These are phyloP conservation scores for Zygosaccharomyces siamensis DNA, from an alignment of 805 yeast genomes.

Conservation along the genomic window DNA sequence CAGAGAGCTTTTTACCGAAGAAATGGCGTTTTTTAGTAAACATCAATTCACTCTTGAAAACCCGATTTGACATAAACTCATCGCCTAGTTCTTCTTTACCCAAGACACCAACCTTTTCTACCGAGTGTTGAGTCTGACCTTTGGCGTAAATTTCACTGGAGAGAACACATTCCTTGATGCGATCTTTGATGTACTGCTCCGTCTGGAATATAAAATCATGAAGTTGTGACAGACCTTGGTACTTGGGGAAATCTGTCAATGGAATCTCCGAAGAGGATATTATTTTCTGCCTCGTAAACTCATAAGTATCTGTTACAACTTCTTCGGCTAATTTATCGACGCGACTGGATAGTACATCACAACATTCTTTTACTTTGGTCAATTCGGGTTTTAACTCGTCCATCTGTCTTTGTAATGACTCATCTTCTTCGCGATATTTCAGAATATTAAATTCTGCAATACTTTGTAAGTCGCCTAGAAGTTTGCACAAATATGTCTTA, in stretches of 20 bases:
- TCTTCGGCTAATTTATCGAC: constrained; percentile 62
- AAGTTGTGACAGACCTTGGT: constrained; percentile 57
- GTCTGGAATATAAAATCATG: constrained; percentile 67
- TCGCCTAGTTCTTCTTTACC: constrained; percentile 66
- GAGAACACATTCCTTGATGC: constrained; percentile 58
- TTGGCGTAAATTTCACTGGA: constrained; percentile 69
- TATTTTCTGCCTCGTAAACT: constrained; percentile 52
- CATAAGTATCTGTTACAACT: constrained; percentile 53
- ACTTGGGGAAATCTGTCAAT: constrained; percentile 38
- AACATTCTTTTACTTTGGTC: constrained; percentile 47
- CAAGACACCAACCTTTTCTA: constrained; percentile 53
- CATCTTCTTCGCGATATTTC: constrained; percentile 48
- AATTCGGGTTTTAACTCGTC: constrained; percentile 59
- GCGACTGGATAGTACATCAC: constrained; percentile 50
- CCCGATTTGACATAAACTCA: constrained; percentile 51
- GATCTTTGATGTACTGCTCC: constrained; percentile 60
- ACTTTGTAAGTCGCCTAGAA: constrained; percentile 58
- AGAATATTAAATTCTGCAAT: constrained; percentile 60
- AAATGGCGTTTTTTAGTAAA: constrained; percentile 69
- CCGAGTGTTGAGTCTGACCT: constrained; percentile 51
- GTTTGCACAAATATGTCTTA: constrained; percentile 70
- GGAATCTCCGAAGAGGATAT: constrained; percentile 43
- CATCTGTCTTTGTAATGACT: constrained; percentile 45
- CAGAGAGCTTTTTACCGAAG: constrained; percentile 52
- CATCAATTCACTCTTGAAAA: constrained; percentile 73